Base-by-base conservation (phyloP, 73 alveolate species). In the Paramecium caudatum region DNA sequence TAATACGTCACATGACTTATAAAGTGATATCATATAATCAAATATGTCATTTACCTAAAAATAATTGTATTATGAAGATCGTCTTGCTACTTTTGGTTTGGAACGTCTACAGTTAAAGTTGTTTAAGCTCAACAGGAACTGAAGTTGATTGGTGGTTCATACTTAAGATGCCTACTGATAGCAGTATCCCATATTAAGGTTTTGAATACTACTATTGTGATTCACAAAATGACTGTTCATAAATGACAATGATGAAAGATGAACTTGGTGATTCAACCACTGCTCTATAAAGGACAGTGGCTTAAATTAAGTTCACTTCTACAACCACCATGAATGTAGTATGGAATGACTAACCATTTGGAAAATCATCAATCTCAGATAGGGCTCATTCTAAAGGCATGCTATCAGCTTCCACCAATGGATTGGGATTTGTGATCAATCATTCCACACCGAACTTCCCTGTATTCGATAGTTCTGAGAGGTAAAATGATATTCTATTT, bases 401-500 rank as follows among this genome's bases (percentile, higher is more conserved):
- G 15, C 9, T 74, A 43, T 37, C 69, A 39, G 88, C 88, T 21
- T 74, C 87, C 37, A 5, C 68, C 3, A 41, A 7, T 74, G 88
- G 69, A 39, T 27, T 39, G 1, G 88, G 69, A 21, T 74, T 74
- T 10, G 32, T 74, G 2, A 74, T 74, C 1, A 74, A 74, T 17
- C 88, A 74, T 74, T 74, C 88, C 1, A 74, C 88, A 4, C 88
- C 88, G 32, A 5, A 74, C 17, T 74, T 74, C 30, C 88, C 88
- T 17, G 45, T 74, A 3, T 45, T 74, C 9, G 88, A 74, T 45
- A 30, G 32, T 37, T n/a, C 36, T 5, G n/a, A 49, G 70, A 9
- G 41, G 41, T 49, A 49, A 49, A 21, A 49, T 49, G 10, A 49
- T 12, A 8, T 47, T 7, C 4, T 7, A 47, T 47, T 4, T 47